Evolutionary conservation across 2,329 filamentous ascomycete genomes (phyloP).

Genomic region (Arthrobotrys pseudoclavata): DNA sequence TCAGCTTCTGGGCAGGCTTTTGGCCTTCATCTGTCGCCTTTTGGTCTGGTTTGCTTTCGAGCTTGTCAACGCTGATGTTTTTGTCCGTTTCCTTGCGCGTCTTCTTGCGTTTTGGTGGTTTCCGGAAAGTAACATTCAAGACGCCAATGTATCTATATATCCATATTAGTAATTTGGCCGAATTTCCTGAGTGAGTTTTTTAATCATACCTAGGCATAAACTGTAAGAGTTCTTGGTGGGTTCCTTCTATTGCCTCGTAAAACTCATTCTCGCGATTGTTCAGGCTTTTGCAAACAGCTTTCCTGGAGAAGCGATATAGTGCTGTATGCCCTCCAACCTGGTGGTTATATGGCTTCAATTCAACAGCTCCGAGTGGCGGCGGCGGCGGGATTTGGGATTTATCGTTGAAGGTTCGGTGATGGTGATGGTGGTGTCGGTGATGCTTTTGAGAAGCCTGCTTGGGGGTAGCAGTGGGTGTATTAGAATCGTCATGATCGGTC

Average conservation of each 20-base stretch:
- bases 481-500: conserved; percentile 64
- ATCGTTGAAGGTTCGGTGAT: conserved; percentile 61
- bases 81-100: conserved; percentile 65
- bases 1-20: conserved; percentile 39
- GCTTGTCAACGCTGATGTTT: conserved; percentile 55
- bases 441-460: conserved; percentile 60
- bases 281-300: conserved; percentile 96
- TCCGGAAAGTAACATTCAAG: conserved; percentile 81
- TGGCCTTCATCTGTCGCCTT: conserved; percentile 63
- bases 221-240: conserved; percentile 87
- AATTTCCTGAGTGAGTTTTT: conserved; percentile 20
- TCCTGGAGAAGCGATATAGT: conserved; percentile 92
- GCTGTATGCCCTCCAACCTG: conserved; percentile 98
- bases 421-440: conserved; percentile 64
- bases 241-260: conserved; percentile 93
- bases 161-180: conserved; percentile 61
- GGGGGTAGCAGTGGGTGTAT: conserved; percentile 65
- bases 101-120: conserved; percentile 71
- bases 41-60: conserved; percentile 62
- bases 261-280: conserved; percentile 99
- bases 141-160: conserved; percentile 88
- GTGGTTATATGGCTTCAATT: conserved; percentile 95
- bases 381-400: conserved; percentile 65
- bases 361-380: conserved; percentile 84
- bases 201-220: conserved; percentile 83